These are phyloP conservation scores for Alternaria atra DNA, from an alignment of 2,329 filamentous ascomycete genomes.

Conservation along the genomic window DNA sequence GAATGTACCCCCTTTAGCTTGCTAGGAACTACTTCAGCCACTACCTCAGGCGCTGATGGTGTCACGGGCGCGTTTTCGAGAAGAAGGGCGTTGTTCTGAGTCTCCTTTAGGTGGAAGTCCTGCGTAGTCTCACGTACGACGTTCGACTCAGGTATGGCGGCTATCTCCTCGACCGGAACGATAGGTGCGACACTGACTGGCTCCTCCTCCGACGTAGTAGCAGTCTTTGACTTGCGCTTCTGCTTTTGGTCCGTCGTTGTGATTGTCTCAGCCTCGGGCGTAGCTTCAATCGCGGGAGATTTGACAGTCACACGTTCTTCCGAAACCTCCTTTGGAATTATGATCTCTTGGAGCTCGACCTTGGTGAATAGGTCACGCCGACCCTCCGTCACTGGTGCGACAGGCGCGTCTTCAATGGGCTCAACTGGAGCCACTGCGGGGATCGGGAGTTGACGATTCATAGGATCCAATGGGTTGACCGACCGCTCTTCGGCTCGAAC, in stretches of 20 bases:
- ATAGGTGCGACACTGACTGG: background rate
- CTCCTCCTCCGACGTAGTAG: constrained; percentile 8
- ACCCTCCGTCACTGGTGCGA: background rate
- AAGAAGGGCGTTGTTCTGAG: background rate
- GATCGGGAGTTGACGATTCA: background rate
- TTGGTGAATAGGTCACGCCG: background rate
- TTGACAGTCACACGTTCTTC: background rate
- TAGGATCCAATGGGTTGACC: background rate
- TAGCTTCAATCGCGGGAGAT: constrained; percentile 1
- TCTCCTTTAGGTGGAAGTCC: background rate
- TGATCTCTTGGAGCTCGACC: background rate
- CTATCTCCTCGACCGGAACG: background rate
- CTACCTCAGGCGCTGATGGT: constrained; percentile 4
- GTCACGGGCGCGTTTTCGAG: constrained; percentile 11
- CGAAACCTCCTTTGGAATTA: background rate
- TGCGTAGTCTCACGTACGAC: background rate
- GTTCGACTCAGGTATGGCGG: background rate
- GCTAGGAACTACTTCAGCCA: constrained; percentile 10
- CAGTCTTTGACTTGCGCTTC: constrained; percentile 26
- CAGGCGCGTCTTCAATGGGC: background rate
- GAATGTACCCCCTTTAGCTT: constrained; percentile 30
- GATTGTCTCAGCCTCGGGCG: constrained; percentile 4
- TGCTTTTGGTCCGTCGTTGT: constrained; percentile 30
- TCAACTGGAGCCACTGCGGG: background rate
- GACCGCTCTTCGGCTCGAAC: background rate